Conservation (phyloP, 352 stramenopile genomes). For the Halophytophthora polymorphica region DNA sequence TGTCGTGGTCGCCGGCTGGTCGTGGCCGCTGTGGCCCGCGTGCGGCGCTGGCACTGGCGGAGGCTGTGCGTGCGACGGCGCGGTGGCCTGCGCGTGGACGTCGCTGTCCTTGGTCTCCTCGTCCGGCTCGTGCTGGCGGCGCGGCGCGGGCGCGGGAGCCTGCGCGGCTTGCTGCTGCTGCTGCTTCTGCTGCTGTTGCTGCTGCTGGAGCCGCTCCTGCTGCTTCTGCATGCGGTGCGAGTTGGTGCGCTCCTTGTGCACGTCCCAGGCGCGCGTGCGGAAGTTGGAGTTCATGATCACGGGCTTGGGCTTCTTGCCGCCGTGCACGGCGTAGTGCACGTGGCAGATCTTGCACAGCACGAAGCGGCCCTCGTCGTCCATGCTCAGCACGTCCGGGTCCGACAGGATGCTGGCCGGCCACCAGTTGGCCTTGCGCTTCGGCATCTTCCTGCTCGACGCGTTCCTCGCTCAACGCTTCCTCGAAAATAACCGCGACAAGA, state of each 20-base stretch:
- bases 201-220: slow-evolving; percentile 30
- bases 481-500: too few species aligned
- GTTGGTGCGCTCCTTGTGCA: slow-evolving; percentile 81
- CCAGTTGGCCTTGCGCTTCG: slow-evolving; percentile 75
- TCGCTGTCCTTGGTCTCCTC: slow-evolving; percentile 21
- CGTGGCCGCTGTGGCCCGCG: too few species aligned
- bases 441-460: too few species aligned
- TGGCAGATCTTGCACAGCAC: slow-evolving; percentile 83
- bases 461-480: too few species aligned
- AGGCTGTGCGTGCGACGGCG: too few species aligned
- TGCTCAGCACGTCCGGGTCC: slow-evolving; percentile 70
- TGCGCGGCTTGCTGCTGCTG: slow-evolving; percentile 5
- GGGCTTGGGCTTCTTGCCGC: slow-evolving; percentile 76
- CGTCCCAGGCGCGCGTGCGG: slow-evolving; percentile 72
- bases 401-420: slow-evolving; percentile 67
- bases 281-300: slow-evolving; percentile 86
- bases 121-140: slow-evolving; percentile 6
- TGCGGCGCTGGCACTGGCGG: slow-evolving; percentile 1
- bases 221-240: slow-evolving; percentile 73
- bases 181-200: slow-evolving; percentile 17
- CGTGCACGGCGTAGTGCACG: slow-evolving; percentile 76
- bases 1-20: slow-evolving; percentile 3
- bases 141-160: slow-evolving; percentile 8
- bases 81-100: too few species aligned
- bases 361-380: slow-evolving; percentile 75